A percentile compares a stretch with the other conserved stretches of the same genome.
Evolutionary conservation across 768 basidiomycete species (phyloP).

Genomic region (Xanthoconium purpureum): DNA sequence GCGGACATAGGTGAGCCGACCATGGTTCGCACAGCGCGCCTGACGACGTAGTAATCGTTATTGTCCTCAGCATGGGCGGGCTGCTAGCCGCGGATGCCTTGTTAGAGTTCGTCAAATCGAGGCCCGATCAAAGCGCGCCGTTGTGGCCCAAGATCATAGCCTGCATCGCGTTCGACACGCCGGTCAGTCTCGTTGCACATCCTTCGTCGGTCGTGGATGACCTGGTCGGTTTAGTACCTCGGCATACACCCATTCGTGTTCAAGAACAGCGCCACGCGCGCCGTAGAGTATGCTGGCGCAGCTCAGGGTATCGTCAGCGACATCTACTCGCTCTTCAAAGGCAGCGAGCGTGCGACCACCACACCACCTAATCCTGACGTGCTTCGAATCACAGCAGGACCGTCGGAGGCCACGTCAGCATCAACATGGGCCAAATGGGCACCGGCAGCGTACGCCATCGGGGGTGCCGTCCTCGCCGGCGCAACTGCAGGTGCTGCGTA

Average conservation of each 20-base stretch:
- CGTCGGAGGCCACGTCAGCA: constrained; percentile 12
- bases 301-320: constrained; percentile 65
- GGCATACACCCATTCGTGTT: constrained; percentile 84
- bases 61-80: constrained; percentile 80
- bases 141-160: constrained; percentile 90
- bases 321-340: constrained; percentile 53
- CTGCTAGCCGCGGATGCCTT: constrained; percentile 83
- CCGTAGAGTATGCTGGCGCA: constrained; percentile 61
- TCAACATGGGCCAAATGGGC: constrained; percentile 61
- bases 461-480: constrained; percentile 73
- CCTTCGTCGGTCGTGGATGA: neutral
- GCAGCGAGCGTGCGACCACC: constrained; percentile 38
- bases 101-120: constrained; percentile 63
- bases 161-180: constrained; percentile 86
- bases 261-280: constrained; percentile 79
- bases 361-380: constrained; percentile 26
- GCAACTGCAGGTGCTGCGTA: constrained; percentile 85
- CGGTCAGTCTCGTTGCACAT: constrained; percentile 46
- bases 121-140: constrained; percentile 61
- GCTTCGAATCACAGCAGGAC: constrained; percentile 32
- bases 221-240: constrained; percentile 56
- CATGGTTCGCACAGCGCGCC: no score
- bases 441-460: constrained; percentile 67
- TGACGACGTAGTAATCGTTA: neutral
- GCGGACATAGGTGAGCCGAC: constrained; percentile 74